phyloP scores from a whole-genome alignment of 208 protist genomes.

The Trypanosoma melophagium region DNA sequence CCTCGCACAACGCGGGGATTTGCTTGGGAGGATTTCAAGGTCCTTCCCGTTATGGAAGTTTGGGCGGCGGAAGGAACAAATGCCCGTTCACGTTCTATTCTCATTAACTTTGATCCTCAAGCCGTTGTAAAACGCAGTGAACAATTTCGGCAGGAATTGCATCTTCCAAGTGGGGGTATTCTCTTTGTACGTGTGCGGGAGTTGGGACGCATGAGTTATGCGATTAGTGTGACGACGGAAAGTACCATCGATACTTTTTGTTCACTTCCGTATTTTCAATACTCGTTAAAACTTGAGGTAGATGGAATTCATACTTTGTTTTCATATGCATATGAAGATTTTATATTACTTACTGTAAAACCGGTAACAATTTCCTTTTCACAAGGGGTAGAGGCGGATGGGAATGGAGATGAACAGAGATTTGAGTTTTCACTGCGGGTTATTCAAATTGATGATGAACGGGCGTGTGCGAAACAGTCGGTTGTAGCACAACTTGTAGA shows the following conservation, averaged over 20 bases:
- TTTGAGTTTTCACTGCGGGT: constrained; percentile 44
- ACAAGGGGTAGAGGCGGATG: constrained; percentile 33
- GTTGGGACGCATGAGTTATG: constrained; percentile 62
- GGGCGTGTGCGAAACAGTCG: constrained; percentile 49
- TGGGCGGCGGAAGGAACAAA: constrained; percentile 25
- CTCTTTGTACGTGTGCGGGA: constrained; percentile 74
- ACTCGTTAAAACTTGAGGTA: constrained; percentile 48
- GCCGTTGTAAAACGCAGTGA: constrained; percentile 27
- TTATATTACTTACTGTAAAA: constrained; percentile 46
- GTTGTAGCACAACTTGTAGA: constrained; percentile 62
- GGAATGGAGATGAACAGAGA: constrained; percentile 42
- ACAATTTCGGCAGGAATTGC: constrained; percentile 36
- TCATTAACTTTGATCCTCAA: constrained; percentile 70
- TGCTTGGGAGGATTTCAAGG: constrained; percentile 54
- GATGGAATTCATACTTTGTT: constrained; percentile 54
- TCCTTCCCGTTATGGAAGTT: constrained; percentile 34
- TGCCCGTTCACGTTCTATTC: constrained; percentile 7
- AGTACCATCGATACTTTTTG: constrained; percentile 61
- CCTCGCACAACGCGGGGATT: constrained; percentile 57
- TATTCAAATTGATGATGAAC: constrained; percentile 78
- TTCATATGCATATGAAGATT: constrained; percentile 29
- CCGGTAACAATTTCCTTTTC: constrained; percentile 46
- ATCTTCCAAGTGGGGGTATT: constrained; percentile 36
- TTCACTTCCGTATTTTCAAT: constrained; percentile 62
- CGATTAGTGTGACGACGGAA: constrained; percentile 71